phyloP scores from a whole-genome alignment of 2,329 filamentous ascomycete genomes.

The Diaporthe destruens region DNA sequence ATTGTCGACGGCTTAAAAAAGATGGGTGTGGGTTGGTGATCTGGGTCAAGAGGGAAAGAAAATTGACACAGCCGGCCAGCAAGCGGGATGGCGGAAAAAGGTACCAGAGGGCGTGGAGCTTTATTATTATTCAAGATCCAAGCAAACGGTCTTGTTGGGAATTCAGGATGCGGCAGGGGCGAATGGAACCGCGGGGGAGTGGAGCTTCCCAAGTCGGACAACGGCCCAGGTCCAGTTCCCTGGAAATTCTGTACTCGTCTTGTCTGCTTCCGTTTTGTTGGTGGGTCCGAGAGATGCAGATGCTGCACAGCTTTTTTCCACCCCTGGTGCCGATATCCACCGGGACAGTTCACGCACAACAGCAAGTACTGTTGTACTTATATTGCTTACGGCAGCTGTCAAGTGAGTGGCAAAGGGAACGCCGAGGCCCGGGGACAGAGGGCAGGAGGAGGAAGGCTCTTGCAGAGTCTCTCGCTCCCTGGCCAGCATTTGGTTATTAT shows the following conservation, averaged over 20 bases:
- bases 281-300: slow-evolving; percentile 29
- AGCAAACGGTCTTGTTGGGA: slow-evolving; percentile 28
- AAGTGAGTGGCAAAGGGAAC: slow-evolving; percentile 31
- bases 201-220: slow-evolving; percentile 32
- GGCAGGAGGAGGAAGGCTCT: background rate
- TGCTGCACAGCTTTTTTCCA: slow-evolving; percentile 17
- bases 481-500: background rate
- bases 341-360: background rate
- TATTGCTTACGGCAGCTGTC: slow-evolving; percentile 10
- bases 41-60: slow-evolving; percentile 1
- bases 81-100: background rate
- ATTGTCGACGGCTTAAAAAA: background rate
- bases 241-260: slow-evolving; percentile 26
- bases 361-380: background rate
- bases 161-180: slow-evolving; percentile 34
- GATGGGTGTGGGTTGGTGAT: background rate
- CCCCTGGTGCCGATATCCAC: slow-evolving; percentile 22
- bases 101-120: background rate
- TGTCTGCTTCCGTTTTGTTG: slow-evolving; percentile 33
- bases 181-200: slow-evolving; percentile 34
- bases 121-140: slow-evolving; percentile 29
- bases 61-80: slow-evolving; percentile 12
- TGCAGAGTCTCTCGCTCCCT: background rate
- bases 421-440: slow-evolving; percentile 20
- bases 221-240: slow-evolving; percentile 26